Evolutionary conservation across 345 rosid genomes (phyloP).

Genomic region (Barbarea vulgaris): DNA sequence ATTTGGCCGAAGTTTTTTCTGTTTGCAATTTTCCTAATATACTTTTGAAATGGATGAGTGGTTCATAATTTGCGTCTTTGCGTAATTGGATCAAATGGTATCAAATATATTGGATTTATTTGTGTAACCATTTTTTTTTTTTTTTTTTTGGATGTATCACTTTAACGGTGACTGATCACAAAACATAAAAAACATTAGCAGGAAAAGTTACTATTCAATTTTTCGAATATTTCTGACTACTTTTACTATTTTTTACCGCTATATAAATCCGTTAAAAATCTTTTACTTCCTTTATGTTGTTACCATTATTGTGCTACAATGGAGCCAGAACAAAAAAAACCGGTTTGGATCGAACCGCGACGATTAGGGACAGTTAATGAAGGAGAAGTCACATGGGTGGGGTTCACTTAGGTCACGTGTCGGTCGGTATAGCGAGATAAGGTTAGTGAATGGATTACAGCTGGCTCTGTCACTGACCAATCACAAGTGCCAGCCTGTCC

Average conservation of each 20-base stretch:
- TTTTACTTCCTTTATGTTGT: too few relatives aligned
- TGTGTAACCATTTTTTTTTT: background rate
- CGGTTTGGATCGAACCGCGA: slow-evolving; percentile 19
- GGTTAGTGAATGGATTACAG: slow-evolving; percentile 38
- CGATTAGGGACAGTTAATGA: slow-evolving; percentile 16
- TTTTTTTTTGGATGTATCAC: background rate
- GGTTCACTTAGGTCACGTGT: slow-evolving; percentile 23
- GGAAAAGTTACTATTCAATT: background rate
- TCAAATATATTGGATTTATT: background rate
- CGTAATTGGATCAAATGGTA: background rate
- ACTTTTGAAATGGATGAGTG: background rate
- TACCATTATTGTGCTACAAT: background rate
- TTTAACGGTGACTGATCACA: background rate
- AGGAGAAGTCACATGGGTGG: slow-evolving; percentile 38
- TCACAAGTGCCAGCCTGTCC: slow-evolving; percentile 42
- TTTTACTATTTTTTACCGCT: background rate
- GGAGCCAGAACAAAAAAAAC: background rate
- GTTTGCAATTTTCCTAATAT: background rate
- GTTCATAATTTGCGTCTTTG: background rate
- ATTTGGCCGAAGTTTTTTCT: background rate
- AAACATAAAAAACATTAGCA: background rate
- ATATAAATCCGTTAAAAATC: background rate
- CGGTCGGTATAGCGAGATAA: slow-evolving; percentile 28
- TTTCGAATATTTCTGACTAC: background rate
- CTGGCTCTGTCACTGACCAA: slow-evolving; percentile 38